Conservation (phyloP, 768 basidiomycete genomes). For the Guyanaporus albipodus region DNA sequence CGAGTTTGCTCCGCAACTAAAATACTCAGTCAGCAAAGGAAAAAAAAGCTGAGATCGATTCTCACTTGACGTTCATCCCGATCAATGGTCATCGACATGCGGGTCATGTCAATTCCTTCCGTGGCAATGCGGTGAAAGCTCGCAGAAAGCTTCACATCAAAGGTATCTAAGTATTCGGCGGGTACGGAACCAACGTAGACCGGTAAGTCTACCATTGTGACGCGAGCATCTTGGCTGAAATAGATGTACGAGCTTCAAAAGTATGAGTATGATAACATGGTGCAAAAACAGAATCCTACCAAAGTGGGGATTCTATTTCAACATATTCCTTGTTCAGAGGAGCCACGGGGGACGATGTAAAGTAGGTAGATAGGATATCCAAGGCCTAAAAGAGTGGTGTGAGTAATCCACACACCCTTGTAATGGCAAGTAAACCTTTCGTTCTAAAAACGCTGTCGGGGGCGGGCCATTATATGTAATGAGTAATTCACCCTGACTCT, state of each 20-base stretch:
- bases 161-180: constrained; percentile 66
- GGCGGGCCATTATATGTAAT: constrained; percentile 79
- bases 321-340: constrained; percentile 89
- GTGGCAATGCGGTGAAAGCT: constrained; percentile 66
- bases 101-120: constrained; percentile 83
- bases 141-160: constrained; percentile 61
- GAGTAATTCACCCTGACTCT: constrained; percentile 85
- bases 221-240: constrained; percentile 73
- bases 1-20: constrained; percentile 78
- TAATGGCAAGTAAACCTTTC: constrained; percentile 45
- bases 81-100: constrained; percentile 83
- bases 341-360: constrained; percentile 80
- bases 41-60: neutral
- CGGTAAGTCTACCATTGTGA: constrained; percentile 66
- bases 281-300: constrained; percentile 42
- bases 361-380: constrained; percentile 80
- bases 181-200: constrained; percentile 85
- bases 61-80: constrained; percentile 83
- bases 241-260: constrained; percentile 72
- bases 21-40: constrained; percentile 1
- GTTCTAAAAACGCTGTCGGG: constrained; percentile 64
- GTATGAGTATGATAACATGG: constrained; percentile 10
- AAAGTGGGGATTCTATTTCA: constrained; percentile 86
- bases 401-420: neutral
- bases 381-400: constrained; percentile 53